Evolutionary conservation across 768 basidiomycete species (phyloP), one percentile per base, ranked within the genome.

Genomic region (Phlebiopsis flavidoalba): DNA sequence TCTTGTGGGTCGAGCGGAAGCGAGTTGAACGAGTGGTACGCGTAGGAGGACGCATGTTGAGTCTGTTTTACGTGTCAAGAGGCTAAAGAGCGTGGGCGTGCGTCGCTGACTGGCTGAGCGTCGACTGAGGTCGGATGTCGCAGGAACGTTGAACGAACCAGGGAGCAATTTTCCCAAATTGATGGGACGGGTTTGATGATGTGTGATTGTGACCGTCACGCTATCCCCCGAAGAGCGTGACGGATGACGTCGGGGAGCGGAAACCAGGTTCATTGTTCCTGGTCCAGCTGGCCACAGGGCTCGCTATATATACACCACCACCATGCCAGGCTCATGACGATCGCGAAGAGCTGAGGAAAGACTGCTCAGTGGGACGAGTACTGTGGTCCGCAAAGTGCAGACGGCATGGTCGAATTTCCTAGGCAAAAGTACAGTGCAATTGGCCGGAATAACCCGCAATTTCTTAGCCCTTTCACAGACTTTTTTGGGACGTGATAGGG

Each of bases 401-500:
- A 59, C 62, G 11, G 62, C 57, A 50, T 63, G 62, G 62, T 36
- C 24, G 11, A 57, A 52, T 26, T 63, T 63, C 58, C 36, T 63
- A 26, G 62, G 62, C 59, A 45, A n/a, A n/a, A 37, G 58, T 51
- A 43, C 40, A 53, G 45, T 33, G 22, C 17, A 24, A n/a, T 17
- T 53, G 10, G 12, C 11, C 11, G 8, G 33, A 14, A 24, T 5
- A 31, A 53, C 33, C 5, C 40, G 40, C 40, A 2, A 45, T 5
- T 10, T 21, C 45, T 26, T 19, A 15, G 19, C 17, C 7, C n/a
- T 36, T 8, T 19, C 21, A 8, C 51, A 65, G 64, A 66, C 50
- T 66, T 66, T 48, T n/a, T 31, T 62, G n/a, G 59, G 64, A n/a
- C 56, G 79, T 8, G 79, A 80, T 55, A 79, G n/a, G n/a, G n/a